Evolutionary conservation across 192 early-diverging fungal species (phyloP).

Genomic region (Endogone sp.): DNA sequence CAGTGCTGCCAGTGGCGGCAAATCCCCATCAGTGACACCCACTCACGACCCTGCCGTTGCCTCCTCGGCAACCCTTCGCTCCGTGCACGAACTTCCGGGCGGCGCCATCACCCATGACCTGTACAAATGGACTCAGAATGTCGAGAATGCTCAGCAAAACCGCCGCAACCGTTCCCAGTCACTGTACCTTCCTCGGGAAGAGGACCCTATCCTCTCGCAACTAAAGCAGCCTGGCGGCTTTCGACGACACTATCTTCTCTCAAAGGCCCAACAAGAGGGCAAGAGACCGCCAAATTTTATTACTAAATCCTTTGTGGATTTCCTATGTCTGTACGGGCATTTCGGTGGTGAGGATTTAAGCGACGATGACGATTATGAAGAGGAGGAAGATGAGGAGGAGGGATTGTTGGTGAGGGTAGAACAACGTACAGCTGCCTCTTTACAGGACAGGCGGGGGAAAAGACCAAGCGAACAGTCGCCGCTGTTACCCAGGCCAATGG

Average conservation of each 20-base stretch:
- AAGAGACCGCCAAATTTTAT: conserved; percentile 63
- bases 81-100: conserved; percentile 53
- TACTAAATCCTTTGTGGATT: conserved; percentile 93
- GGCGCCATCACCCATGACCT: conserved; percentile 85
- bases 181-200: conserved; percentile 44
- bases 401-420: not conserved
- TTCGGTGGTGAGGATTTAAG: conserved; percentile 92
- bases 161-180: conserved; percentile 46
- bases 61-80: conserved; percentile 16
- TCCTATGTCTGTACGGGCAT: conserved; percentile 87
- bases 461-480: not conserved
- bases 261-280: conserved; percentile 65
- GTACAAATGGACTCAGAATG: conserved; percentile 82
- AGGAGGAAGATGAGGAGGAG: conserved; percentile 48
- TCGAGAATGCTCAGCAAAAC: conserved; percentile 43
- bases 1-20: conserved; percentile 22
- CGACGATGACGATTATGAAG: conserved; percentile 66
- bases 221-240: conserved; percentile 83
- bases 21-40: conserved; percentile 16
- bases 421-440: too few species aligned
- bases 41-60: conserved; percentile 32
- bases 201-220: conserved; percentile 52
- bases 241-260: conserved; percentile 78
- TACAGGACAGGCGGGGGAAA: not conserved
- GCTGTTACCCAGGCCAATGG: not conserved